Base-by-base conservation (phyloP, 2,329 filamentous ascomycete species). In the Metarhizium guizhouense region DNA sequence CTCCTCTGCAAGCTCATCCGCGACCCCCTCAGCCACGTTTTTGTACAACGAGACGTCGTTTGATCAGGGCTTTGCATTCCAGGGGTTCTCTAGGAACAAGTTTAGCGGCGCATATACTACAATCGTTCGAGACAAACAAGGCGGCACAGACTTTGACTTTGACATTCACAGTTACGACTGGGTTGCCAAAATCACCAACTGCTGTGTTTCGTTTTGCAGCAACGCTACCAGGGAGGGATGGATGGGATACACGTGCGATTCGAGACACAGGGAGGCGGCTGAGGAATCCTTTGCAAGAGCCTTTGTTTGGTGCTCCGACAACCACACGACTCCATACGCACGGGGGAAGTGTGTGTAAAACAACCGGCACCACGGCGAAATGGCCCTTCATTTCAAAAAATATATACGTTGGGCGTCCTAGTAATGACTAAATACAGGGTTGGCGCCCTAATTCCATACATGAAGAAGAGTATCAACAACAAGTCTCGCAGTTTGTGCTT, bases 201-300 rank as follows among this genome's bases (percentile, higher is more conserved):
- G 63, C 59, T 64, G 63, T 54, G 43, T 64, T 10, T 58, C 60
- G 0, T 63, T 64, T 10, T 65, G 63, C 60, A 51, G 43, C 3
- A 64, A 66, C 57, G 57, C 56, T 6, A 63, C 60, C 5, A 47
- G 52, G 18, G 60, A 59, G 11, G 61, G 57, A 10, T 47, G 54
- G 4, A 52, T 54, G 4, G 67, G 25, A 25, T 25, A 25, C 47
- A 57, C 58, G 56, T 72, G 70, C 57, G 29, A 61, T 11, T 18
- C 57, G 32, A 49, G 63, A n/a, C 52, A 58, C 11, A 57, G 60
- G 54, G 52, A 54, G 6, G 52, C 56, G 34, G 51, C 62, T 4
- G 55, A 57, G 2, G 54, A 50, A n/a, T 5, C 53, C 6, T 67
- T 68, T 53, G 43, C 51, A 1, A 52, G 66, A 43, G 58, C 66